Evolutionary conservation across 164 flowering plant species (phyloP).

Genomic region (Piper betle): DNA sequence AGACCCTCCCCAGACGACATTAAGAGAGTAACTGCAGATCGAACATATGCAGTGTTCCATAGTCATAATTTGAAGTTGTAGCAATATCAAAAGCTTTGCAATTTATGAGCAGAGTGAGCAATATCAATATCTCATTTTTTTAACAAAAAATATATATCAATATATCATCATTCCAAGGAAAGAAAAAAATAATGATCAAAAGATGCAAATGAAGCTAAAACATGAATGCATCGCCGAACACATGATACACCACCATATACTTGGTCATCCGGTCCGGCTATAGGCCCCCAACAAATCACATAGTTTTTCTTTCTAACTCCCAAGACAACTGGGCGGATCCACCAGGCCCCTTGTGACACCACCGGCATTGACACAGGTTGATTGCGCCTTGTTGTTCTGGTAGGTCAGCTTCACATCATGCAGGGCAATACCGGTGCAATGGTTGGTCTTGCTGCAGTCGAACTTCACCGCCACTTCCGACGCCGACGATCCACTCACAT

Average conservation of each 20-base stretch:
- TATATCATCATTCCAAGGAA: not conserved
- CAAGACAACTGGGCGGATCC: slow-evolving; percentile 9
- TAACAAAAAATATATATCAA: not conserved
- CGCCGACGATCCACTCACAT: slow-evolving; percentile 44
- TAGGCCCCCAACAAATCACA: not conserved
- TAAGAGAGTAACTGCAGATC: not conserved
- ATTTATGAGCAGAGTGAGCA: not conserved
- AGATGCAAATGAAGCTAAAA: not conserved
- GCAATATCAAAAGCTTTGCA: too few relatives aligned
- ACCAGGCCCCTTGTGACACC: slow-evolving; percentile 11
- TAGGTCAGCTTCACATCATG: slow-evolving; percentile 34
- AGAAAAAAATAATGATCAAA: not conserved
- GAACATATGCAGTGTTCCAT: not conserved
- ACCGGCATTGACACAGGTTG: slow-evolving; percentile 16
- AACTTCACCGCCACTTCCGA: slow-evolving; percentile 36
- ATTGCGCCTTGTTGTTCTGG: slow-evolving; percentile 10
- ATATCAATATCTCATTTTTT: not conserved
- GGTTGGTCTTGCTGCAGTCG: slow-evolving; percentile 33
- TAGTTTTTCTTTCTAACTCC: not conserved
- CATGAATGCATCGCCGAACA: not conserved
- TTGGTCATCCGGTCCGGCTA: not conserved
- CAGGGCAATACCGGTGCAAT: slow-evolving; percentile 28
- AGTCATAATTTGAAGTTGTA: too few relatives aligned
- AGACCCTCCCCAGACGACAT: too few relatives aligned
- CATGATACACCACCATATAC: not conserved